phyloP scores from a whole-genome alignment of 352 stramenopile species.

The Pythium monospermum region DNA sequence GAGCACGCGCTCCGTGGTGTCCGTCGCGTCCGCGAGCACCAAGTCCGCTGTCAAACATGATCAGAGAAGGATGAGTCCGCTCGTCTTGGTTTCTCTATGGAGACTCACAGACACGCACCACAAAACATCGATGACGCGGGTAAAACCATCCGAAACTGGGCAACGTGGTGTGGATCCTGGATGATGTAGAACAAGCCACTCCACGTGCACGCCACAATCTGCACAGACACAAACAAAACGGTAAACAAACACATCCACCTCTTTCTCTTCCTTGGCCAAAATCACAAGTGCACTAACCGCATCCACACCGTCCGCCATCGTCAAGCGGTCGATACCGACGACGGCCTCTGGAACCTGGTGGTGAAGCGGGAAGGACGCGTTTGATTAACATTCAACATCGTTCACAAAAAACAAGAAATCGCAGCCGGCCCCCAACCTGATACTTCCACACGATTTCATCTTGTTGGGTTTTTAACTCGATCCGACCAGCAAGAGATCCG shows the following conservation, averaged over 20 bases:
- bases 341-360: conserved; percentile 22
- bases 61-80: too few species aligned
- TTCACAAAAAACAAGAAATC: too few species aligned
- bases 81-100: too few species aligned
- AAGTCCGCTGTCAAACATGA: conserved; percentile 2
- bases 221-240: too few species aligned
- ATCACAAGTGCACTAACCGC: conserved; percentile 7
- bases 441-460: conserved; percentile 16
- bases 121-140: conserved; percentile 61
- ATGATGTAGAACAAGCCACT: conserved; percentile 58
- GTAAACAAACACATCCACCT: too few species aligned
- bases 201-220: conserved; percentile 73
- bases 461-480: conserved; percentile 13
- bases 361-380: too few species aligned
- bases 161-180: conserved; percentile 31
- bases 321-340: conserved; percentile 20
- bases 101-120: conserved; percentile 40
- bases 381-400: too few species aligned
- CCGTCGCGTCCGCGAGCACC: neutral
- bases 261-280: too few species aligned
- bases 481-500: conserved; percentile 12
- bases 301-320: conserved; percentile 7
- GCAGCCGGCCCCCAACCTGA: conserved; percentile 11
- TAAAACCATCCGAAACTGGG: conserved; percentile 62
- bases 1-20: conserved; percentile 32